phyloP scores from a whole-genome alignment of 2,329 filamentous ascomycete genomes.

The Didymella lethalis region DNA sequence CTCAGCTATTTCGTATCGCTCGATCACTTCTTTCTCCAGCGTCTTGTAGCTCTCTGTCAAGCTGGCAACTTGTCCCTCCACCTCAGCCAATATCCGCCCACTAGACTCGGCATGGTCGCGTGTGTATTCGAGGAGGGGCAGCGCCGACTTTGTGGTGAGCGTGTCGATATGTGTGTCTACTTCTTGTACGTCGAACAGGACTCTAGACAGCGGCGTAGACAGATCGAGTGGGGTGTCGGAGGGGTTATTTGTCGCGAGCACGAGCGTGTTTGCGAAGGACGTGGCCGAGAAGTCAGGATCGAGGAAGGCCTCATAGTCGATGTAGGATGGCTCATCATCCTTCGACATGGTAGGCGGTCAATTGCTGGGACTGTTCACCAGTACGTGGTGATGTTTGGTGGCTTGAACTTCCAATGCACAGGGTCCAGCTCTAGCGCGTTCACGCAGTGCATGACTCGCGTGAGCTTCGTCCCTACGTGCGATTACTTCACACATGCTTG shows the following conservation, averaged over 20 bases:
- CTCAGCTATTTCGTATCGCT: conserved; percentile 85
- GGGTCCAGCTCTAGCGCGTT: conserved; percentile 23
- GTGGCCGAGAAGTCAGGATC: conserved; percentile 81
- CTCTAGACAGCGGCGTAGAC: conserved; percentile 88
- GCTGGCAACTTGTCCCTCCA: conserved; percentile 80
- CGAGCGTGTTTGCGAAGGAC: conserved; percentile 85
- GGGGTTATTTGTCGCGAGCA: conserved; percentile 89
- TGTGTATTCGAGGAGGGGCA: conserved; percentile 81
- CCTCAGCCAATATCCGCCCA: conserved; percentile 73
- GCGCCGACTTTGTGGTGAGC: conserved; percentile 82
- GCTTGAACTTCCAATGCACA: background rate
- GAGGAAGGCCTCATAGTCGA: conserved; percentile 94
- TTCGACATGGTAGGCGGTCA: conserved; percentile 38
- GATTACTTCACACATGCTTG: background rate
- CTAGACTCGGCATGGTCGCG: conserved; percentile 76
- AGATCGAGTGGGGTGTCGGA: conserved; percentile 91
- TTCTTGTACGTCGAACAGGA: conserved; percentile 96
- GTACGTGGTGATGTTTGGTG: conserved; percentile 1
- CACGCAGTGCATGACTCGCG: conserved; percentile 15
- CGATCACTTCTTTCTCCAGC: conserved; percentile 83
- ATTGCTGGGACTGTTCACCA: conserved; percentile 2
- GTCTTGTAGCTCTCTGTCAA: conserved; percentile 86
- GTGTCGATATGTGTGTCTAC: conserved; percentile 95
- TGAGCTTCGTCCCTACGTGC: conserved; percentile 9
- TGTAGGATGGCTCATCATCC: conserved; percentile 75